phyloP scores from a whole-genome alignment of 768 basidiomycete genomes.

The Rhodotorula kratochvilovae region DNA sequence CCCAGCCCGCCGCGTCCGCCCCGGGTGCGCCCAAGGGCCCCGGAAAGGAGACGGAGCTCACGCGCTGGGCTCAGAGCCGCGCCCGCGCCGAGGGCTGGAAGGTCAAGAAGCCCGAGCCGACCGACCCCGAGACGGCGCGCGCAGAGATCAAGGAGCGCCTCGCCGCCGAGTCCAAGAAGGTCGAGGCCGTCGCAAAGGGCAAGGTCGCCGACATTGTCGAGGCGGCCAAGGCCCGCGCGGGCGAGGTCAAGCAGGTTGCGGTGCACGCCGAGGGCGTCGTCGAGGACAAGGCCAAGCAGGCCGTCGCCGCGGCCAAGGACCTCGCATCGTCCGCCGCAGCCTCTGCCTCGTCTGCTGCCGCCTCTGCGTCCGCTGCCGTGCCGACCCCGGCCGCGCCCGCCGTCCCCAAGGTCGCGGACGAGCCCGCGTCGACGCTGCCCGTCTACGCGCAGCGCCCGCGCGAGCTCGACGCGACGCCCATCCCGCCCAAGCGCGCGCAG shows the following conservation, averaged over 20 bases:
- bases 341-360: slow-evolving; percentile 51
- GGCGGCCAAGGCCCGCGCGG: slow-evolving; percentile 54
- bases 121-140: slow-evolving; percentile 31
- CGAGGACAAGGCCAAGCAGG: slow-evolving; percentile 48
- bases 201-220: slow-evolving; percentile 53
- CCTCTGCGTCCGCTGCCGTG: slow-evolving; percentile 66
- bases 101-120: slow-evolving; percentile 38
- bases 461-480: slow-evolving; percentile 46
- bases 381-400: slow-evolving; percentile 49
- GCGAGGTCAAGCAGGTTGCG: slow-evolving; percentile 50
- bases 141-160: slow-evolving; percentile 34
- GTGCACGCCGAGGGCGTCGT: slow-evolving; percentile 45
- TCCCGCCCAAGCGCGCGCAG: slow-evolving; percentile 42
- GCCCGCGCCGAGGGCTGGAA: slow-evolving; percentile 41
- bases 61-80: slow-evolving; percentile 45
- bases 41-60: slow-evolving; percentile 37
- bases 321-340: neutral
- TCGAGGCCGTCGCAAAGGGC: slow-evolving; percentile 55
- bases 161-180: slow-evolving; percentile 44
- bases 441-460: slow-evolving; percentile 45
- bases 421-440: slow-evolving; percentile 30
- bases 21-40: slow-evolving; percentile 18
- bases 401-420: slow-evolving; percentile 32
- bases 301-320: slow-evolving; percentile 20
- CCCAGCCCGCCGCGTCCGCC: neutral